phyloP scores from a whole-genome alignment of 176 grass and related monocot species.

The Eremochloa ophiuroides region DNA sequence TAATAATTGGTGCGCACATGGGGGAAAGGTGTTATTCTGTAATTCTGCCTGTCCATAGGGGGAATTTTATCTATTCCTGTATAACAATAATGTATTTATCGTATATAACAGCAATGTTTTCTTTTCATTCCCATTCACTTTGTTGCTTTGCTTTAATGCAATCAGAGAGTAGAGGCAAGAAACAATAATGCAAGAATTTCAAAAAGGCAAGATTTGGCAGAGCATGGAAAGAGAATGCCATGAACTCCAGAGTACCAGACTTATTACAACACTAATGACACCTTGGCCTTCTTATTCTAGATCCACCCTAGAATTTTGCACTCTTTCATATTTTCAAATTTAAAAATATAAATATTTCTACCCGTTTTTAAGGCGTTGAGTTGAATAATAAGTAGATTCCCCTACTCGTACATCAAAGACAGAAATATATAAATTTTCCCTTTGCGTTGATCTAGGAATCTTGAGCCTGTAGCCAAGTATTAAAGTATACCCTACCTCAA shows the following conservation, averaged over 20 bases:
- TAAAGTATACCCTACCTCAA: constrained; percentile 6
- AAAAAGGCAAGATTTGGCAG: background rate
- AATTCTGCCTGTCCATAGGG: background rate
- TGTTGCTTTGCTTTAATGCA: background rate
- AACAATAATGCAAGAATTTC: background rate
- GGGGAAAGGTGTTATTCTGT: constrained; percentile 15
- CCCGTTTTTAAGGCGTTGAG: background rate
- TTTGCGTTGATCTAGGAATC: background rate
- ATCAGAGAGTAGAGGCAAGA: background rate
- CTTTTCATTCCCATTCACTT: background rate
- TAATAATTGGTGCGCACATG: constrained; percentile 42
- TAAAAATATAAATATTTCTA: background rate
- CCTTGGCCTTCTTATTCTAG: no score
- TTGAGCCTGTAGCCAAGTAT: background rate
- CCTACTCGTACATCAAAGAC: background rate
- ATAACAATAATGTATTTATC: background rate
- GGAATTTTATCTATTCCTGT: background rate
- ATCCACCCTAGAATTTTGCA: background rate
- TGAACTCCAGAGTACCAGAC: background rate
- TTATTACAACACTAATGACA: background rate
- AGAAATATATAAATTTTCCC: background rate
- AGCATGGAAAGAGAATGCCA: background rate
- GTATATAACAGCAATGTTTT: background rate
- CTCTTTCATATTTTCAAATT: background rate
- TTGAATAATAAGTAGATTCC: background rate